Base-by-base conservation (phyloP, 2,329 filamentous ascomycete species). In the Aspergillus viridinutans region DNA sequence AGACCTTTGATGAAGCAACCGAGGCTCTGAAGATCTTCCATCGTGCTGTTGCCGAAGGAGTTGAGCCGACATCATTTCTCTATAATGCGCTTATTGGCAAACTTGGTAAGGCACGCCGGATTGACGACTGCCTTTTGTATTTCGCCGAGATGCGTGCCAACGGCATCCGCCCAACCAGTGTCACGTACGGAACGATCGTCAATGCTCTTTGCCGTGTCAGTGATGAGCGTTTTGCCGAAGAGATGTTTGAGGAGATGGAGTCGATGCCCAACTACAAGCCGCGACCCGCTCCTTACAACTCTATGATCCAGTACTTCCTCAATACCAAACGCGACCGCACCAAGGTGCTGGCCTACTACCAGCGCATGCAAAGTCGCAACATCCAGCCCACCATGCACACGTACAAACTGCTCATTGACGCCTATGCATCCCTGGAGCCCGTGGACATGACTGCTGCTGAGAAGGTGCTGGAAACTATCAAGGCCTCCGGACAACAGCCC, bases 211-310 rank as follows among this genome's bases (percentile, higher is more conserved):
- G 92, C 82, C 90, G 94, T 67, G 94, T 97, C 55, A 96, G 92
- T 64, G 94, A 99, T 67, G 93, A 97, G 78, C 95, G 93, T 71
- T 96, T 97, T 72, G 94, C 94, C 28, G 94, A 97, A 71, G 92
- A 97, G 76, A 85, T 97, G 67, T 99, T 99, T 70, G 92, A 97
- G 70, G 94, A 99, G 79, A 99, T 99, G 94, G 94, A 99, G 80
- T 86, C 88, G 49, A 96, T 96, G 88, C 89, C 92, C 56, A 99
- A 99, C 80, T 99, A 99, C 84, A 97, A 97, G 81, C 91, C 94
- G 43, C 89, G 94, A 9, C 92, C 94, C 26, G 94, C 94, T 25
- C 94, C 94, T 0, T 99, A 99, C 82, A 97, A 99, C 81, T 96
- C 91, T 76, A 90, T 99, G 87, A 99, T 99, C 86, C 94, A 99